Base-by-base conservation (phyloP, 768 basidiomycete species). In the Macrolepiota albuminosa region DNA sequence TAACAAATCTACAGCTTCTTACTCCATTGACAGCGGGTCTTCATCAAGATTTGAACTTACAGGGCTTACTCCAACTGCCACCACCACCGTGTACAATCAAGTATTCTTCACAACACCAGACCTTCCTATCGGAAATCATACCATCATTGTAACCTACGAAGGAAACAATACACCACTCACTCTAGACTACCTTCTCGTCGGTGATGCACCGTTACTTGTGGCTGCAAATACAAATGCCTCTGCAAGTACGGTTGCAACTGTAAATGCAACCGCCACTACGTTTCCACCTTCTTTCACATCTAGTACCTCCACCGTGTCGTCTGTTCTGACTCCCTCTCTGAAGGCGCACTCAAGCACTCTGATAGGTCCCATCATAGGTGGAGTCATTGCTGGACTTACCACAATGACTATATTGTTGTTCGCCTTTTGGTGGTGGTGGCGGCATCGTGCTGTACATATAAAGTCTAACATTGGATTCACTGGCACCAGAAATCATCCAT, bases 281-380 rank as follows among this genome's bases (percentile, higher is more conserved):
- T 43, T 33, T 21, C 3, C 46, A 24, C 16, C 37, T 29, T 29
- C 46, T 9, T 8, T 3, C 18, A 47, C 7, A 34, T 31, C 29
- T 31, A 21, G 18, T 54, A n/a, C 3, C 18, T 10, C 40, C 10
- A 0, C 21, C 18, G 3, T 4, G 2, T 18, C 55, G 1, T 54
- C 43, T 11, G 31, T 21, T 16, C 36, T 52, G 13, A 13, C 45
- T 18, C 2, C 26, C 4, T 43, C 57, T 40, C n/a, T 31, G 8
- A 33, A 9, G 9, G 9, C 13, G 2, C 52, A 57, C 24, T 21
- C 46, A 13, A 37, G 26, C 10, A 37, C 54, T 16, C 57, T 39
- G 4, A 26, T 63, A 24, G 62, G 64, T 24, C 49, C 62, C 11
- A 58, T 63, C 16, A 49, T 63, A 1, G 64, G 62, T 10, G 64